phyloP scores from a whole-genome alignment of 192 early-diverging fungal species.

The Backusella parvicylindrica region DNA sequence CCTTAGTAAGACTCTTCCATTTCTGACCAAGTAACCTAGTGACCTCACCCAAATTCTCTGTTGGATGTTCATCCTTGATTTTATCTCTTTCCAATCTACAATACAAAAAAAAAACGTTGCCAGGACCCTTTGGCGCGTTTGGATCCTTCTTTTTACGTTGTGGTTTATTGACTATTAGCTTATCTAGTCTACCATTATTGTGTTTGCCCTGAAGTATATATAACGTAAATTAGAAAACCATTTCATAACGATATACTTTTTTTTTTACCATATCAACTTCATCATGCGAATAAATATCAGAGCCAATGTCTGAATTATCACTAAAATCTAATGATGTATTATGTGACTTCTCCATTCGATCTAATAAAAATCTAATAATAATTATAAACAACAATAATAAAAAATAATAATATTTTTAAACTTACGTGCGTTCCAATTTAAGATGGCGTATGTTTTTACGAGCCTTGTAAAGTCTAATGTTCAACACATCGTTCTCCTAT shows the following conservation, averaged over 20 bases:
- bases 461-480: conserved; percentile 45
- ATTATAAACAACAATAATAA: background rate
- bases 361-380: conserved; percentile 12
- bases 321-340: conserved; percentile 7
- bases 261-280: conserved; percentile 18
- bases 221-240: background rate
- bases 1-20: conserved; percentile 37
- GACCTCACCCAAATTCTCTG: conserved; percentile 34
- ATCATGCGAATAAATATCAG: conserved; percentile 21
- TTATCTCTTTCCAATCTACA: conserved; percentile 39
- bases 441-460: conserved; percentile 46
- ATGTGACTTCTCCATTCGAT: conserved; percentile 20
- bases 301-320: conserved; percentile 18
- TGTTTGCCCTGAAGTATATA: conserved; percentile 18
- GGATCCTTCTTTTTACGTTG: conserved; percentile 37
- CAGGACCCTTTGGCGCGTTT: conserved; percentile 41
- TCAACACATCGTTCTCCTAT: conserved; percentile 49
- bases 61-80: conserved; percentile 38
- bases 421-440: conserved; percentile 45
- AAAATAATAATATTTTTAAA: background rate
- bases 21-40: conserved; percentile 38
- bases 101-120: conserved; percentile 41
- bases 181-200: conserved; percentile 1
- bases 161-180: conserved; percentile 22
- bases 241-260: background rate